Evolutionary conservation across 2,329 filamentous ascomycete genomes (phyloP), one percentile per base, ranked within the genome.

Genomic region (Hypoxylon sp.): DNA sequence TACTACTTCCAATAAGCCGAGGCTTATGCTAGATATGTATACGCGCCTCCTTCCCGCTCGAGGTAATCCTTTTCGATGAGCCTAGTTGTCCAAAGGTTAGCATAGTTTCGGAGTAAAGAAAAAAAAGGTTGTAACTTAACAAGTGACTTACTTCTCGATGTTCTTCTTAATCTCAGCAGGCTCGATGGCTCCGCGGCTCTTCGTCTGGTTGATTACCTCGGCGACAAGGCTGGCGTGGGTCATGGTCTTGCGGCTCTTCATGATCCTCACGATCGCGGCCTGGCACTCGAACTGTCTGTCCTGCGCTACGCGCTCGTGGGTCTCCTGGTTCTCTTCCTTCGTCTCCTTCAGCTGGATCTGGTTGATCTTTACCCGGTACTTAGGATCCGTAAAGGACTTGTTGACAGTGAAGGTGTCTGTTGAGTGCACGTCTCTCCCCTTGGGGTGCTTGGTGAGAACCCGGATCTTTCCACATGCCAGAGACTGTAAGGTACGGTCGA

Each of bases 261-360:
- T 94, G 74, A 99, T 97, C 17, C 95, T 84, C 65, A 99, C 95
- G 74, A 99, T 96, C 0, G 95, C 94, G 0, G 95, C 95, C 78
- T 99, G 95, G 0, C 94, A 97, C 80, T 99, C 96, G 73, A 96
- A 97, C 74, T 97, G 93, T 52, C 95, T 84, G 75, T 99, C 95
- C 54, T 91, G 91, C 0, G 89, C 90, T 4, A 99, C 92, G 44
- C 93, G 87, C 77, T 97, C 91, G 78, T 98, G 93, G 1, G 94
- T 98, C 71, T 91, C 92, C 78, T 93, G 91, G 79, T 97, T 97
- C 79, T 99, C 95, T 74, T 94, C 91, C 72, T 91, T 91, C 0
- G 95, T 98, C 80, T 99, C 95, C 79, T 95, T 96, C 52, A 97
- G 86, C 79, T 99, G 95, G 71, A 99, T 95, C 79, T 97, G 94